Conservation (phyloP, 129 eudicot genomes). For the Centrapalus pauciflorus region DNA sequence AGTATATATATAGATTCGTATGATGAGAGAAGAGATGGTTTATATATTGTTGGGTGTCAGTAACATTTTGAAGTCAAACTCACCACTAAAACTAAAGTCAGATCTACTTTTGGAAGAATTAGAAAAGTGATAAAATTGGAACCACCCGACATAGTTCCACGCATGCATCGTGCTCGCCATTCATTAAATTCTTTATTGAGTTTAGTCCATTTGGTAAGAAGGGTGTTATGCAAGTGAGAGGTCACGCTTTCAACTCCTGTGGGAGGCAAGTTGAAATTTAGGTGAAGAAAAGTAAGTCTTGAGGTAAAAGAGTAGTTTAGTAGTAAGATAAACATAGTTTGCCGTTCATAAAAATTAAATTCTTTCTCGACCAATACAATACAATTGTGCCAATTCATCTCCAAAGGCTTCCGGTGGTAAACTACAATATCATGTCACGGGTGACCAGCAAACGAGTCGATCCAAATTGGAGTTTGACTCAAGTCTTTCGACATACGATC, state of each 20-base stretch:
- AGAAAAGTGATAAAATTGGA: slow-evolving; percentile 1
- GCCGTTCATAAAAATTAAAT: no score
- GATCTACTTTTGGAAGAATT: slow-evolving; percentile 9
- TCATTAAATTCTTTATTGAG: slow-evolving; percentile 25
- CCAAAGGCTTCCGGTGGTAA: slow-evolving; percentile 20
- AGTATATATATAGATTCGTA: slow-evolving; percentile 4
- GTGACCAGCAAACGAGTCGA: no score
- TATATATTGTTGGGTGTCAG: slow-evolving; percentile 13
- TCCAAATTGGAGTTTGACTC: no score
- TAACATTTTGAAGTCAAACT: slow-evolving; percentile 12
- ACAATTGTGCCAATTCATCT: slow-evolving; percentile 28
- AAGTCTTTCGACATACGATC: no score
- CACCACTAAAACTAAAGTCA: slow-evolving; percentile 16
- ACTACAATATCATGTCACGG: no score
- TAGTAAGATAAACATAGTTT: no score
- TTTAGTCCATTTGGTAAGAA: no score
- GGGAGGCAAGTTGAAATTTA: no score
- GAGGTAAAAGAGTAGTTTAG: no score
- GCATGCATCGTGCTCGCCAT: slow-evolving; percentile 58
- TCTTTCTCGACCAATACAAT: slow-evolving; percentile 39
- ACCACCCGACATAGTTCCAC: slow-evolving; percentile 22
- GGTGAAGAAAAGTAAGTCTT: no score
- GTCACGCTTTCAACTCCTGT: no score
- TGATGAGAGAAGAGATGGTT: slow-evolving; percentile 3
- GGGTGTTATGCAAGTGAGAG: no score